Evolutionary conservation across 2,329 filamentous ascomycete species (phyloP), one percentile per base, ranked within the genome.

Genomic region (Aureobasidium leucospermi): DNA sequence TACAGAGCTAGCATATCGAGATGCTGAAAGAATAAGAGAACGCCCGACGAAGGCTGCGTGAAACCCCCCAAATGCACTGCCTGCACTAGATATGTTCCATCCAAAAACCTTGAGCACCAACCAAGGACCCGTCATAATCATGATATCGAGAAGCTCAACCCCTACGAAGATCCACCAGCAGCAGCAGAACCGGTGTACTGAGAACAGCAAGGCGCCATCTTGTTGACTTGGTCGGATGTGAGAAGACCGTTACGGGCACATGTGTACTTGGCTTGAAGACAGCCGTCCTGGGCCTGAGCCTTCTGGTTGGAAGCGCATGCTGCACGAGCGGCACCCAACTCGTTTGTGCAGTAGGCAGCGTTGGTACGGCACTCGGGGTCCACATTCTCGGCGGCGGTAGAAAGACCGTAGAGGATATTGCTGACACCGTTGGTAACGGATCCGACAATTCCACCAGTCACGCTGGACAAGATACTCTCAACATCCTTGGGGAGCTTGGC

Each of bases 261-360:
- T 15, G 51, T 56, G 39, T 56, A 56, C 16, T 56, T 56, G n/a
- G 51, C 51, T 29, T 56, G 39, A 15, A 56, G 16, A 34, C 51
- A 56, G 32, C 39, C 51, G 45, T 56, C 51, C 39, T 56, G 51
- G 19, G 51, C 51, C 39, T 56, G 51, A 28, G 39, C 39, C 10
- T 5, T 13, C 39, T 56, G 51, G 4, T 39, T 39, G 23, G 51
- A 28, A 19, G 51, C 28, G 16, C 51, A 56, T 45, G 51, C 51
- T 1, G 39, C 51, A 23, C 15, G 8, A 19, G 51, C 51, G 45
- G 51, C 51, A 19, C 51, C 45, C 28, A 56, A 13, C 16, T 45
- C 51, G n/a, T 56, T 56, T 2, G 51, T 56, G 51, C 51, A 56
- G 51, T 56, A 56, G 3, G 51, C 51, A 23, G 51, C 51, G 28